Evolutionary conservation across 495 filamentous ascomycete genomes (phyloP).

Genomic region (Entonaema liquescens): DNA sequence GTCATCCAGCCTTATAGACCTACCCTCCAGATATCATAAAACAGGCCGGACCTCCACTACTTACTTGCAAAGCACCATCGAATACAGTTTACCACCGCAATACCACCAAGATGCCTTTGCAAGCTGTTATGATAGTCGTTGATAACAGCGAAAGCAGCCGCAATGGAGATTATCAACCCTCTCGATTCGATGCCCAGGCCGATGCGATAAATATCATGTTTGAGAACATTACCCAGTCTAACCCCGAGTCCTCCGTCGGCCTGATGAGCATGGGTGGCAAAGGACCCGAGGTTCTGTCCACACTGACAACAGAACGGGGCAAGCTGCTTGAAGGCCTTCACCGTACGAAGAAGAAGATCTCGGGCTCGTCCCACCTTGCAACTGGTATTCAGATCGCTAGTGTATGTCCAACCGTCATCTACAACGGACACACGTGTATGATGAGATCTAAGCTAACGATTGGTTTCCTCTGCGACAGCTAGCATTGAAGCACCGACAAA

Average conservation of each 20-base stretch:
- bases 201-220: slow-evolving; percentile 96
- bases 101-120: slow-evolving; percentile 63
- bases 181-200: slow-evolving; percentile 92
- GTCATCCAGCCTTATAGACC: background rate
- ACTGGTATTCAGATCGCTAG: slow-evolving; percentile 94
- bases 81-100: background rate
- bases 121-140: slow-evolving; percentile 76
- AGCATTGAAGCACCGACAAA: slow-evolving; percentile 97
- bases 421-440: background rate
- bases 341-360: slow-evolving; percentile 95
- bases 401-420: slow-evolving; percentile 63
- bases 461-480: slow-evolving; percentile 63
- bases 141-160: slow-evolving; percentile 98
- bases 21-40: slow-evolving; percentile 1
- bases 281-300: slow-evolving; percentile 94
- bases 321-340: slow-evolving; percentile 94
- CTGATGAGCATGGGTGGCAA: slow-evolving; percentile 99
- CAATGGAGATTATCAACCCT: slow-evolving; percentile 95
- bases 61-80: background rate
- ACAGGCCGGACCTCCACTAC: slow-evolving; percentile 3
- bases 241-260: slow-evolving; percentile 95
- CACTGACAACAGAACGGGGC: slow-evolving; percentile 92
- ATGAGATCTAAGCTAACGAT: slow-evolving; percentile 23
- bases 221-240: slow-evolving; percentile 89
- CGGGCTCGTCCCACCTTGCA: slow-evolving; percentile 82